Conservation (phyloP, 164 flowering plant species). For the Euptelea pleiosperma region DNA sequence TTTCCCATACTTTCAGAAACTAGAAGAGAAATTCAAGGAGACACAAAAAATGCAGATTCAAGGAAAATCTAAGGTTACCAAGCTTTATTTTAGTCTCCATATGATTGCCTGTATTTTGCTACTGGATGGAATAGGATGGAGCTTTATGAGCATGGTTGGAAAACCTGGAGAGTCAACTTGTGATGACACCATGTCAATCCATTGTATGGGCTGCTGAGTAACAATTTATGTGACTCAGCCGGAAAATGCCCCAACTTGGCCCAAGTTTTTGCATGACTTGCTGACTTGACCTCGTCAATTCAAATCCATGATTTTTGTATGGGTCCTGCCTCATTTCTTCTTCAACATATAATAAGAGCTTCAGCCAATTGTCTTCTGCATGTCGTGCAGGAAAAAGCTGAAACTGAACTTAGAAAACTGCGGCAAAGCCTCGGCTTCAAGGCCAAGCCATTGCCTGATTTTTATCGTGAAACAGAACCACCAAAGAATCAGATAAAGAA, state of each 20-base stretch:
- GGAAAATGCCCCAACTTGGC: neutral
- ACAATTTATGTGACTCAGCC: neutral
- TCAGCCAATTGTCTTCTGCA: neutral
- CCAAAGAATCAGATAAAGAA: conserved; percentile 31
- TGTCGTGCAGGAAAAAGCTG: conserved; percentile 41
- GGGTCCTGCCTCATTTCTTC: neutral
- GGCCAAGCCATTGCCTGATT: conserved; percentile 32
- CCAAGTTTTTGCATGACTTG: neutral
- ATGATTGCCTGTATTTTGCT: neutral
- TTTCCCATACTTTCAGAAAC: conserved; percentile 50
- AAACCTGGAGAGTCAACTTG: neutral
- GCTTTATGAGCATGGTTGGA: neutral
- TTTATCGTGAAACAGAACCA: conserved; percentile 17
- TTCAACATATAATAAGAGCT: neutral
- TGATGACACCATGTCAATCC: neutral
- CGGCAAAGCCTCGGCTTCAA: conserved; percentile 32
- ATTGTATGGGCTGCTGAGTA: neutral
- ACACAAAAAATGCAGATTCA: conserved; percentile 35
- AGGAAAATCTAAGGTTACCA: conserved; percentile 42
- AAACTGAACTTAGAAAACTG: conserved; percentile 22
- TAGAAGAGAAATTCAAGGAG: conserved; percentile 57
- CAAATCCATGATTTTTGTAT: neutral
- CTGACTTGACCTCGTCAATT: too few species aligned
- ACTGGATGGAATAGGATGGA: neutral
- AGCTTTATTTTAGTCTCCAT: neutral